phyloP scores from a whole-genome alignment of 2,329 filamentous ascomycete genomes.

The Xylaria sp. region DNA sequence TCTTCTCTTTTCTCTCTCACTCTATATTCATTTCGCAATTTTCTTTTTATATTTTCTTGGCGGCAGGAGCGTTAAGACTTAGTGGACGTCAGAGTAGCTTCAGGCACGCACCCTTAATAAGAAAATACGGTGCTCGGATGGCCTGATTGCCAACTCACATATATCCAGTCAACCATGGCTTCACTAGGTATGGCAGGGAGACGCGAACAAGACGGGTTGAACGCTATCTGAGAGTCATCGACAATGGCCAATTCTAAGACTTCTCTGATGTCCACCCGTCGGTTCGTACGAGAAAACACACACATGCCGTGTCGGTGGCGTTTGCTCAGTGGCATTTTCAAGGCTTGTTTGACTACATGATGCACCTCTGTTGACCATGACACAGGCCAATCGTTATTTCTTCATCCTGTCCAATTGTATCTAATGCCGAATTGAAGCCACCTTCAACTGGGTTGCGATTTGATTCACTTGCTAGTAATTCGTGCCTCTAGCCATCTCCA shows the following conservation, averaged over 20 bases:
- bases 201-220: conserved; percentile 10
- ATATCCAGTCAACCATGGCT: background rate
- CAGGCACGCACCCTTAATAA: conserved; percentile 1
- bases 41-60: conserved; percentile 18
- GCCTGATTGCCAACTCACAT: conserved; percentile 18
- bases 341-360: conserved; percentile 2
- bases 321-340: background rate
- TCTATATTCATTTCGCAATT: background rate
- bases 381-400: conserved; percentile 7
- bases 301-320: conserved; percentile 1
- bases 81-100: conserved; percentile 9
- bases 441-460: background rate
- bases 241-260: background rate
- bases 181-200: background rate
- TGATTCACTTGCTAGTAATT: background rate
- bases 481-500: background rate
- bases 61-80: background rate
- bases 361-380: background rate
- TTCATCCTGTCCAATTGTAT: background rate
- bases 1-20: background rate
- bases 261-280: conserved; percentile 1
- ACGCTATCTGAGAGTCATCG: background rate
- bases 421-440: background rate
- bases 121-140: conserved; percentile 2
- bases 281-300: conserved; percentile 5